Evolutionary conservation across 257 asterid genomes (phyloP).

Genomic region (Nicotiana paniculata): DNA sequence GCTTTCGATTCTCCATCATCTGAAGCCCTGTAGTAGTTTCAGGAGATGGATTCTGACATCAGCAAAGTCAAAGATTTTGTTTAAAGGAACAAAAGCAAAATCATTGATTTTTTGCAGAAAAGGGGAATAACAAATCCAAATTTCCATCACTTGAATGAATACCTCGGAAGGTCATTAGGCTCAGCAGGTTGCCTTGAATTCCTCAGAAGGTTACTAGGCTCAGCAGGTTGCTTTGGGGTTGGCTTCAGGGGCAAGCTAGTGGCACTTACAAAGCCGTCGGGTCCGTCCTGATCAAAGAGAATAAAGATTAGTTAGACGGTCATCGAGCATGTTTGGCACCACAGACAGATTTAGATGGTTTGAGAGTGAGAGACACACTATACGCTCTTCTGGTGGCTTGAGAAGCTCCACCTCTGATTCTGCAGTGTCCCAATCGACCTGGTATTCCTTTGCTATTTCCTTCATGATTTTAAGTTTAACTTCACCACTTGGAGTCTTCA

Average conservation of each 20-base stretch:
- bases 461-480: conserved; percentile 69
- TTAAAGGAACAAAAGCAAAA: not conserved
- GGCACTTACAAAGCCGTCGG: conserved; percentile 60
- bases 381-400: conserved; percentile 84
- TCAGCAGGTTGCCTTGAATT: conserved; percentile 30
- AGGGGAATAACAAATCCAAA: not conserved
- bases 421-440: conserved; percentile 77
- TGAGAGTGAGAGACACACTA: conserved; percentile 29
- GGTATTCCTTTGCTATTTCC: conserved; percentile 94
- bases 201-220: conserved; percentile 28
- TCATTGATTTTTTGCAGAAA: not conserved
- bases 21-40: conserved; percentile 10
- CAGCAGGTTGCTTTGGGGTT: conserved; percentile 32
- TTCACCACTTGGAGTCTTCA: conserved; percentile 84
- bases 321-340: not conserved
- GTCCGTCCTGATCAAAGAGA: conserved; percentile 60
- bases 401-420: conserved; percentile 83
- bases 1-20: conserved; percentile 35
- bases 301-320: not conserved
- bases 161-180: conserved; percentile 27
- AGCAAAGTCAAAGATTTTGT: not conserved
- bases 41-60: not conserved
- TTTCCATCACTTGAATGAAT: conserved; percentile 27
- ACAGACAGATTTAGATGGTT: not conserved
- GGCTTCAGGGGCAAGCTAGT: conserved; percentile 63